Percentiles rank a stretch among this genome's conserved stretches.
These are phyloP conservation scores for Pterulicium gracile DNA, from an alignment of 1,284 basidiomycete genomes.

Conservation along the genomic window DNA sequence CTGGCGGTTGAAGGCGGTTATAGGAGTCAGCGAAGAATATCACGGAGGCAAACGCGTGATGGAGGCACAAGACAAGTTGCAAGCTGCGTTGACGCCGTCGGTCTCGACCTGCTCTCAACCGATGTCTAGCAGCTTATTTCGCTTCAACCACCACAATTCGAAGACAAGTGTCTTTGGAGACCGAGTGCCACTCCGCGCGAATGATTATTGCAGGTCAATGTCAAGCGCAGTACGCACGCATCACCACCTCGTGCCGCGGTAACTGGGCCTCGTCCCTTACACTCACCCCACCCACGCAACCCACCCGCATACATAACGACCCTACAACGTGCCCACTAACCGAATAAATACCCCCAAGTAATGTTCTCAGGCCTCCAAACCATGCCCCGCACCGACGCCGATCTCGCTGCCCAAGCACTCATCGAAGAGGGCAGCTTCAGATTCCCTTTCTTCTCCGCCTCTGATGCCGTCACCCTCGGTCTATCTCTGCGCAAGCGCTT, in stretches of 20 bases:
- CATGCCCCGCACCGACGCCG: constrained; percentile 48
- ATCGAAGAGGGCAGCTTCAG: constrained; percentile 57
- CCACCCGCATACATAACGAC: background rate
- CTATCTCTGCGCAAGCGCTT: constrained; percentile 73
- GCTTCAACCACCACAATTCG: too few species aligned
- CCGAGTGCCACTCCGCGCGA: too few species aligned
- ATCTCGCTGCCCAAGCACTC: constrained; percentile 59
- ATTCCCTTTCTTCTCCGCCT: constrained; percentile 61
- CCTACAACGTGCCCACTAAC: too few species aligned
- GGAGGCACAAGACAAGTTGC: constrained; percentile 12
- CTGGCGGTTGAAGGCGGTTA: background rate
- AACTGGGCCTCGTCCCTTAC: background rate
- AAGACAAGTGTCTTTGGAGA: too few species aligned
- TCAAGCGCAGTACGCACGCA: background rate
- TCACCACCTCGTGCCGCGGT: background rate
- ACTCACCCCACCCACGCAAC: background rate
- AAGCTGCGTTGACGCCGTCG: constrained; percentile 1
- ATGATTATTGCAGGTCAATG: background rate
- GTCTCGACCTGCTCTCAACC: background rate
- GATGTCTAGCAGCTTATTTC: background rate
- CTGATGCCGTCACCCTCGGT: constrained; percentile 70
- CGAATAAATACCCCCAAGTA: constrained; percentile 1
- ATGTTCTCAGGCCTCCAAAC: constrained; percentile 49
- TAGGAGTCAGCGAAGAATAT: too few species aligned
- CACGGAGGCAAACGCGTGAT: too few species aligned